Evolutionary conservation across 257 asterid genomes (phyloP).

Genomic region (Coffea eugenioides): DNA sequence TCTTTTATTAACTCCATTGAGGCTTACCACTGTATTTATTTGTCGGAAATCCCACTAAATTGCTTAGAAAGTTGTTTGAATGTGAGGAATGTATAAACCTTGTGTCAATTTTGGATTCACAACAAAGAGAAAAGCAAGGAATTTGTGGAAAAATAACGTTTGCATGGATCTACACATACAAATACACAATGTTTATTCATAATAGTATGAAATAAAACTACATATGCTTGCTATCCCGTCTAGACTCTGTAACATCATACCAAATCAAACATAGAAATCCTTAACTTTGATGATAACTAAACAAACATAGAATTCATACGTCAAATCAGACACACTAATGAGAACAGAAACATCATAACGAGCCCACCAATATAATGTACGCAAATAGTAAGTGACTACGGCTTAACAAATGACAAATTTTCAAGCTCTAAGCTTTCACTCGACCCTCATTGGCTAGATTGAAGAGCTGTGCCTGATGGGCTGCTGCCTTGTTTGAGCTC

Average conservation of each 20-base stretch:
- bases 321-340: conserved; percentile 12
- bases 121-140: neutral
- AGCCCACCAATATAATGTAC: conserved; percentile 29
- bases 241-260: conserved; percentile 7
- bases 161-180: neutral
- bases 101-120: neutral
- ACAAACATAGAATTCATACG: conserved; percentile 23
- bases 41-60: neutral
- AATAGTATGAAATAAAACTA: conserved; percentile 2
- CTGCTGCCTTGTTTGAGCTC: conserved; percentile 68
- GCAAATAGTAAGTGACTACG: conserved; percentile 5
- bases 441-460: conserved; percentile 80
- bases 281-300: neutral
- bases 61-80: neutral
- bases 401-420: conserved; percentile 11
- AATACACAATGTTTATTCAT: neutral
- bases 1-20: neutral
- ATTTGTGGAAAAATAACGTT: neutral
- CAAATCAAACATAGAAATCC: conserved; percentile 7
- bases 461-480: conserved; percentile 75
- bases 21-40: neutral
- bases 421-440: conserved; percentile 40
- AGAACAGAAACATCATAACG: conserved; percentile 13
- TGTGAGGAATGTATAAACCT: neutral
- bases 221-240: neutral